A percentile compares a stretch with the other conserved stretches of the same genome.
phyloP scores from a whole-genome alignment of 352 stramenopile genomes.

The Pythium brachiatum region DNA sequence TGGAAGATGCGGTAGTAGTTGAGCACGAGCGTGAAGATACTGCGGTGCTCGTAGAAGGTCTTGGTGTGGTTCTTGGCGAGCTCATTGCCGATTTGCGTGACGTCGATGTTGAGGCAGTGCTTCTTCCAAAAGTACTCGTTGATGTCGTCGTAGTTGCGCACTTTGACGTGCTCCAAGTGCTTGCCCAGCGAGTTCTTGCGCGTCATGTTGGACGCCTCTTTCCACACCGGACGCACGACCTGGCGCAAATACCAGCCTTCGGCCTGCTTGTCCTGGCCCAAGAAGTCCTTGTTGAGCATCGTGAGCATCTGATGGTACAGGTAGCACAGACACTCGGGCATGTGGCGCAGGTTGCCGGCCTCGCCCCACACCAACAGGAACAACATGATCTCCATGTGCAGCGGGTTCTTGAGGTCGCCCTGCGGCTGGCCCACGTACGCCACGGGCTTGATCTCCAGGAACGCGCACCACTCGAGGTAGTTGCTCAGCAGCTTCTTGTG shows the following conservation, averaged over 20 bases:
- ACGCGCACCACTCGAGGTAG: constrained; percentile 77
- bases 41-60: constrained; percentile 41
- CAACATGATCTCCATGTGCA: constrained; percentile 84
- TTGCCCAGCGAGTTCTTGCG: constrained; percentile 31
- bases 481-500: constrained; percentile 32
- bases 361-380: constrained; percentile 94
- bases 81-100: constrained; percentile 22
- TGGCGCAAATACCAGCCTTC: constrained; percentile 28
- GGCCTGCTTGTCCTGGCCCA: constrained; percentile 15
- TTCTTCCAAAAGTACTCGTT: constrained; percentile 44
- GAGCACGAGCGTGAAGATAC: constrained; percentile 41
- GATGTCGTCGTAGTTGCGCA: constrained; percentile 43
- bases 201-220: constrained; percentile 33
- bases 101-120: constrained; percentile 28
- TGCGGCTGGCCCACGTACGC: constrained; percentile 44
- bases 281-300: constrained; percentile 25
- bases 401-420: constrained; percentile 23
- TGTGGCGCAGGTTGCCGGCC: constrained; percentile 89
- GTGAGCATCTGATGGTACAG: constrained; percentile 82
- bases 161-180: constrained; percentile 34
- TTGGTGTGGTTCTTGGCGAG: constrained; percentile 31
- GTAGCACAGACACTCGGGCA: constrained; percentile 93
- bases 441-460: constrained; percentile 62
- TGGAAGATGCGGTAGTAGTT: constrained; percentile 55
- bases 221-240: constrained; percentile 32